These are phyloP conservation scores for Yamadazyma akitaensis DNA, from an alignment of 805 yeast species.

Conservation along the genomic window DNA sequence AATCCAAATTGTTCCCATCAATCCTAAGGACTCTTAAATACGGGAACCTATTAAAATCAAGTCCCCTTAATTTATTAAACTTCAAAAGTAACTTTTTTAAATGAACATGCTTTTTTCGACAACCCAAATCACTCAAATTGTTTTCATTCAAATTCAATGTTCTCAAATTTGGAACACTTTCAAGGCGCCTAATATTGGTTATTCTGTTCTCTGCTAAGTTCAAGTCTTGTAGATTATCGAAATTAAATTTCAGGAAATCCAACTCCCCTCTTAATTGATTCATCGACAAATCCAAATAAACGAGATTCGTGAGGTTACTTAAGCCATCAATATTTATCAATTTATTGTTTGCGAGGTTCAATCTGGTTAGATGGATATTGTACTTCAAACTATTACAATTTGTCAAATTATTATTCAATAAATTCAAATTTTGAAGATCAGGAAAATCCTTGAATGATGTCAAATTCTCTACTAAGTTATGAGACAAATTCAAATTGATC, in stretches of 20 bases:
- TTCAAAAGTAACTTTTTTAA: slow-evolving; percentile 39
- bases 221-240: slow-evolving; percentile 43
- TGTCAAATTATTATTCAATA: slow-evolving; percentile 35
- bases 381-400: slow-evolving; percentile 33
- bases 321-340: slow-evolving; percentile 37
- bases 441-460: slow-evolving; percentile 39
- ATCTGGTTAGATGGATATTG: slow-evolving; percentile 41
- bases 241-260: slow-evolving; percentile 30
- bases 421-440: slow-evolving; percentile 42
- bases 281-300: slow-evolving; percentile 37
- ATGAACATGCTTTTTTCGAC: slow-evolving; percentile 21
- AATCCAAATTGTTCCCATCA: slow-evolving; percentile 40
- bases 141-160: slow-evolving; percentile 44
- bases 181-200: slow-evolving; percentile 30
- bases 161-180: slow-evolving; percentile 31
- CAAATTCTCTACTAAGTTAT: slow-evolving; percentile 38
- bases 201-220: slow-evolving; percentile 43
- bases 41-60: slow-evolving; percentile 35
- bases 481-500: slow-evolving; percentile 35
- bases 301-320: slow-evolving; percentile 35
- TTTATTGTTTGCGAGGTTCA: slow-evolving; percentile 36
- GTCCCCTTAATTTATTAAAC: slow-evolving; percentile 30
- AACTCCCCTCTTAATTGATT: slow-evolving; percentile 39
- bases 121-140: slow-evolving; percentile 20
- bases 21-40: slow-evolving; percentile 41